These are phyloP conservation scores for Stipa capillata DNA, from an alignment of 176 grass and related monocot species.

Conservation along the genomic window DNA sequence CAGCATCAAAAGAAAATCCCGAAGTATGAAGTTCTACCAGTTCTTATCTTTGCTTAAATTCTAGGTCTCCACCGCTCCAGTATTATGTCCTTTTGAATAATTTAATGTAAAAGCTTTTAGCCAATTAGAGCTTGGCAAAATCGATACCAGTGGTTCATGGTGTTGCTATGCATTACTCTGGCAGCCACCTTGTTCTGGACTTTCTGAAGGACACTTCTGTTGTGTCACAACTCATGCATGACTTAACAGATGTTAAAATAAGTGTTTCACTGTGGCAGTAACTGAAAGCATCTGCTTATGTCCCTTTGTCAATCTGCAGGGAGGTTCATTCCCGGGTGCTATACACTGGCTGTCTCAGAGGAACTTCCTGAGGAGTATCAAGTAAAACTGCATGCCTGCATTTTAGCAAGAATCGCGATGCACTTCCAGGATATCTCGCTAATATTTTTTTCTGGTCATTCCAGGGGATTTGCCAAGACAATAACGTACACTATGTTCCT, in stretches of 20 bases:
- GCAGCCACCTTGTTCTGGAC: not conserved
- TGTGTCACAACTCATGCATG: not conserved
- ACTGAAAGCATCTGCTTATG: not conserved
- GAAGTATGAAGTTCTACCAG: not conserved
- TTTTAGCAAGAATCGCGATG: not conserved
- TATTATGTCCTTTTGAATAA: not conserved
- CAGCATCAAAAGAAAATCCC: not conserved
- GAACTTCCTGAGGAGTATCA: conserved; percentile 96
- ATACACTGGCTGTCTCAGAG: conserved; percentile 85
- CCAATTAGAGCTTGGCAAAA: not conserved
- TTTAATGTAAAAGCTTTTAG: not conserved
- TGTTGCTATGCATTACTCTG: not conserved
- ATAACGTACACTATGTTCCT: conserved; percentile 75
- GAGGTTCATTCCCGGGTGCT: conserved; percentile 93
- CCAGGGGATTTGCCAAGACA: conserved; percentile 72
- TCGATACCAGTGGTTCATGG: not conserved
- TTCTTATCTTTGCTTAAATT: not conserved
- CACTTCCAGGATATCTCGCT: not conserved
- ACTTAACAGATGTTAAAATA: not conserved
- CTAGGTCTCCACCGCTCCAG: not conserved
- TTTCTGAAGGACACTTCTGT: not conserved
- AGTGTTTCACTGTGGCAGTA: not conserved
- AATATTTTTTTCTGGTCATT: not conserved
- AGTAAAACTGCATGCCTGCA: conserved; percentile 11
- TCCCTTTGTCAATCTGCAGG: conserved; percentile 32